Conservation (phyloP, 2,329 filamentous ascomycete species). For the Leptographium radiaticola region DNA sequence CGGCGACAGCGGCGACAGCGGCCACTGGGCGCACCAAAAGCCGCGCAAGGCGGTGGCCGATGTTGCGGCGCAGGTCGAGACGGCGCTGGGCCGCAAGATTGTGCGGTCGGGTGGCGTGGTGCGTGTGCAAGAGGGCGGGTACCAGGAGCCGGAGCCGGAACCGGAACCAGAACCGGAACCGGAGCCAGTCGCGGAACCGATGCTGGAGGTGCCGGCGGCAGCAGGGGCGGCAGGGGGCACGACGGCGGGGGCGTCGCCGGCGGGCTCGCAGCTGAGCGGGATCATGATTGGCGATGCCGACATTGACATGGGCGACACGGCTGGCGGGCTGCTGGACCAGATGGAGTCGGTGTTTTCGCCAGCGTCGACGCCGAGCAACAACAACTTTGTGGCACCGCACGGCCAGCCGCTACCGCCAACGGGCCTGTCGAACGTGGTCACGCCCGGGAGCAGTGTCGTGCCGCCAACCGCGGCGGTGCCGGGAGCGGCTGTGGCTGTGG, state of each 20-base stretch:
- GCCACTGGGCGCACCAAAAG: conserved; percentile 20
- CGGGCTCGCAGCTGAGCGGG: conserved; percentile 42
- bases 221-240: conserved; percentile 11
- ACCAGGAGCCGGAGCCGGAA: conserved; percentile 44
- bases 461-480: background rate
- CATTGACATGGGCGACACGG: conserved; percentile 52
- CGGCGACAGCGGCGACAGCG: conserved; percentile 14
- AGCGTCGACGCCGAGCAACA: conserved; percentile 43
- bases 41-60: conserved; percentile 51
- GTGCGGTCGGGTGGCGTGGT: conserved; percentile 50
- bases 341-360: conserved; percentile 51
- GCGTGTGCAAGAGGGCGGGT: conserved; percentile 67
- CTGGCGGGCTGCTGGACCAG: conserved; percentile 53
- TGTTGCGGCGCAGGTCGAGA: conserved; percentile 63
- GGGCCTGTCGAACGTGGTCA: conserved; percentile 41
- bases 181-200: conserved; percentile 10
- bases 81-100: conserved; percentile 53
- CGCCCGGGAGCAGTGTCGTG: conserved; percentile 24
- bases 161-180: conserved; percentile 19
- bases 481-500: no score
- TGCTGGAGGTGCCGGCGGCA: conserved; percentile 5
- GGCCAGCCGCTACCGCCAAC: conserved; percentile 9
- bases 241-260: conserved; percentile 25
- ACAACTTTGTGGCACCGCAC: conserved; percentile 31
- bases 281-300: conserved; percentile 46